Percentiles rank a stretch among this genome's conserved stretches.
These are phyloP conservation scores for Rhodomyrtus tomentosa DNA, from an alignment of 345 rosid genomes.

Conservation along the genomic window DNA sequence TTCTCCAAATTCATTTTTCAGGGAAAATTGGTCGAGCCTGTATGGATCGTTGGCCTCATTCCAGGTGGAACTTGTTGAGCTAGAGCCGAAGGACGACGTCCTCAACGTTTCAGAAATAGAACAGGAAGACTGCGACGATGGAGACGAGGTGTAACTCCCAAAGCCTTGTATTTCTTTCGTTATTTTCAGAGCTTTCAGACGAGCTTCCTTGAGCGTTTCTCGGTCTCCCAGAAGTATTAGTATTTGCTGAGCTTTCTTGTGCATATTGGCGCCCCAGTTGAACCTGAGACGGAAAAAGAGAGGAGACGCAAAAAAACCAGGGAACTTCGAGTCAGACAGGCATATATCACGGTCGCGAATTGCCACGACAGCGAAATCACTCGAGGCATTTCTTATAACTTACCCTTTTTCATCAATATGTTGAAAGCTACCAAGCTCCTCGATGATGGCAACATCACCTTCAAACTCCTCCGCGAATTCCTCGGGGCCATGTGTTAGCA, in stretches of 20 bases:
- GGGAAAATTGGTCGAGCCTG: background rate
- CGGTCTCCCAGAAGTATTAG: slow-evolving; percentile 24
- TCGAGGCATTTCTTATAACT: background rate
- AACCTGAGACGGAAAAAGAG: slow-evolving; percentile 10
- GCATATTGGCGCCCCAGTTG: slow-evolving; percentile 42
- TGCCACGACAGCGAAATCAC: background rate
- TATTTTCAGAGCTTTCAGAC: slow-evolving; percentile 30
- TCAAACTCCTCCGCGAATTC: slow-evolving; percentile 41
- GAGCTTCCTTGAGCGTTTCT: slow-evolving; percentile 17
- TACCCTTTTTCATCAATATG: slow-evolving; percentile 35
- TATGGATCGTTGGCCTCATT: background rate
- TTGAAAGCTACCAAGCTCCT: slow-evolving; percentile 34
- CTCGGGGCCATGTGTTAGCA: slow-evolving; percentile 46
- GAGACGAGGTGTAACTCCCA: slow-evolving; percentile 9
- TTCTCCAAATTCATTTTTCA: background rate
- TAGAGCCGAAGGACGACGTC: slow-evolving; percentile 21
- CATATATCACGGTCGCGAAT: background rate
- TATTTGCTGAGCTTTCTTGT: slow-evolving; percentile 20
- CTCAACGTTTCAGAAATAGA: slow-evolving; percentile 10
- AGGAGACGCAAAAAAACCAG: background rate
- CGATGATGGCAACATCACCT: slow-evolving; percentile 21
- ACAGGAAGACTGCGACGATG: slow-evolving; percentile 3
- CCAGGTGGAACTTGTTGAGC: slow-evolving; percentile 3
- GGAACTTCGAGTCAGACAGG: background rate
- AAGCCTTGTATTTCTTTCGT: slow-evolving; percentile 48